These are phyloP conservation scores for Ustilago tritici DNA, from an alignment of 1,284 basidiomycete species.

Conservation along the genomic window DNA sequence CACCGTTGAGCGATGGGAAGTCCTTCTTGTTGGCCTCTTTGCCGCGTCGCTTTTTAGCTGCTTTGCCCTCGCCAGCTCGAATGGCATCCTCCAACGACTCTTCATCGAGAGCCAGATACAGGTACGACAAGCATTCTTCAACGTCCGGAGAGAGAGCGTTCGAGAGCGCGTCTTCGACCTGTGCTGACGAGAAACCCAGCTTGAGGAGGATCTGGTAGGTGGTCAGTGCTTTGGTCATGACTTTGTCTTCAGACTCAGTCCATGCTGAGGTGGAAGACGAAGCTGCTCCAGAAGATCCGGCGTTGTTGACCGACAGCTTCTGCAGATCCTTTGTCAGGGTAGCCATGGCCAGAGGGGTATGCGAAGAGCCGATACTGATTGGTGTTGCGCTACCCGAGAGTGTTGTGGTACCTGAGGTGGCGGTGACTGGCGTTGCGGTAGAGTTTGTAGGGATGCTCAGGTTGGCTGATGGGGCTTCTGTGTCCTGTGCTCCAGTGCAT, in stretches of 20 bases:
- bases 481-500: conserved; percentile 4
- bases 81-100: conserved; percentile 76
- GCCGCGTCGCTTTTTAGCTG: conserved; percentile 53
- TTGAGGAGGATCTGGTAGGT: conserved; percentile 85
- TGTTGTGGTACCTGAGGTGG: conserved; percentile 21
- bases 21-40: conserved; percentile 21
- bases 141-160: conserved; percentile 77
- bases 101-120: conserved; percentile 70
- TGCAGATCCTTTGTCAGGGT: conserved; percentile 46
- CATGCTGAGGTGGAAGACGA: conserved; percentile 30
- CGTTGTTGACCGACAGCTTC: conserved; percentile 29
- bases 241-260: conserved; percentile 72
- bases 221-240: conserved; percentile 78
- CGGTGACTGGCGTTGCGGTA: conserved; percentile 21
- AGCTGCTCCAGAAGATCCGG: conserved; percentile 5
- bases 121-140: conserved; percentile 81
- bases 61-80: conserved; percentile 69
- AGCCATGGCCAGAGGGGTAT: conserved; percentile 46
- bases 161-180: conserved; percentile 79
- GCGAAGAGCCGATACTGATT: conserved; percentile 33
- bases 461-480: conserved; percentile 5
- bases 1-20: conserved; percentile 24
- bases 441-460: conserved; percentile 10
- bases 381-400: conserved; percentile 45
- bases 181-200: conserved; percentile 81